phyloP scores from a whole-genome alignment of 2,329 filamentous ascomycete genomes.

The Apiospora sp. region DNA sequence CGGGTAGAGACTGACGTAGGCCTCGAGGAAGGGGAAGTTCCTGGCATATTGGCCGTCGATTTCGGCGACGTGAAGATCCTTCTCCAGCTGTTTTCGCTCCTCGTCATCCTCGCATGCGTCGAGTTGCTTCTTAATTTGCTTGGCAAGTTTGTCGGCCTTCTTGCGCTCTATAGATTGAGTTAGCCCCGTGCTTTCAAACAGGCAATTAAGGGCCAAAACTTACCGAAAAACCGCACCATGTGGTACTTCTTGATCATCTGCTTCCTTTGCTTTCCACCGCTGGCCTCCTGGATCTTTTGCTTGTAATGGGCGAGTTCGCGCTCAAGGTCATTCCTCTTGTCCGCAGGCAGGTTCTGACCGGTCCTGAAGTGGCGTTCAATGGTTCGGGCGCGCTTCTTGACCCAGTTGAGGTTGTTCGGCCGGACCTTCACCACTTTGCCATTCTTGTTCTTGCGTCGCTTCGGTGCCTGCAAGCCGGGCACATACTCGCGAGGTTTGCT shows the following conservation, averaged over 20 bases:
- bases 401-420: conserved; percentile 61
- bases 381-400: conserved; percentile 76
- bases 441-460: conserved; percentile 42
- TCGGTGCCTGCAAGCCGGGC: conserved; percentile 31
- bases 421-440: conserved; percentile 37
- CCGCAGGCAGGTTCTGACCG: conserved; percentile 69
- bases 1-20: conserved; percentile 72
- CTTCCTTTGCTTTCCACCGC: conserved; percentile 67
- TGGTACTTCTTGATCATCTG: conserved; percentile 82
- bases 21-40: conserved; percentile 74
- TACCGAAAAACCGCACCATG: conserved; percentile 86
- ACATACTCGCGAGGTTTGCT: conserved; percentile 29
- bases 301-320: conserved; percentile 73
- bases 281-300: conserved; percentile 66
- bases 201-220: conserved; percentile 31
- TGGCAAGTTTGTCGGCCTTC: conserved; percentile 73
- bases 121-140: conserved; percentile 68
- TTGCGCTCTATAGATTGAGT: conserved; percentile 65
- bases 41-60: conserved; percentile 80
- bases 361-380: conserved; percentile 72
- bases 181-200: conserved; percentile 27
- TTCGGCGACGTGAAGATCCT: conserved; percentile 70
- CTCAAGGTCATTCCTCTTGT: conserved; percentile 73
- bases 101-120: conserved; percentile 57
- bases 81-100: conserved; percentile 59